Conservation (phyloP, 495 filamentous ascomycete species). For the Oidiodendron maius region DNA sequence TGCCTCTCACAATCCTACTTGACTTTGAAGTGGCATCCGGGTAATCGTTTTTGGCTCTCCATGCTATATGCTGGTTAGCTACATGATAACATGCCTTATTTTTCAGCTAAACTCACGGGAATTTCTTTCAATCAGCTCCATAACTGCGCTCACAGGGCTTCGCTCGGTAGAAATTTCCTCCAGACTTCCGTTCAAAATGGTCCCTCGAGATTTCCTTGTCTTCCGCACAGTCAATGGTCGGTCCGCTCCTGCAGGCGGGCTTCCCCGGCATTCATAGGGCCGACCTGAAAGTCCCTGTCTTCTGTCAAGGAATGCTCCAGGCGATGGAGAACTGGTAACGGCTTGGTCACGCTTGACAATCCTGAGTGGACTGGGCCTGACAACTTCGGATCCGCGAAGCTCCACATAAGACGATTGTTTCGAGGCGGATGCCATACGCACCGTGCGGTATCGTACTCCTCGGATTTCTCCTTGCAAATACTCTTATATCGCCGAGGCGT, state of each 20-base stretch:
- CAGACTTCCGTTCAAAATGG: constrained; percentile 10
- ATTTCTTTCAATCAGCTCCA: constrained; percentile 7
- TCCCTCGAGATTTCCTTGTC: constrained; percentile 10
- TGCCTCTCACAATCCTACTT: neutral
- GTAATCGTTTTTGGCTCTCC: constrained; percentile 3
- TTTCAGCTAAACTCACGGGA: constrained; percentile 6
- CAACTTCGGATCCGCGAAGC: constrained; percentile 22
- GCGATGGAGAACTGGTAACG: constrained; percentile 13
- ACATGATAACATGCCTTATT: neutral
- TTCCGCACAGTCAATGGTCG: constrained; percentile 21
- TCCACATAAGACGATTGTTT: constrained; percentile 23
- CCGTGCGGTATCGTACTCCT: neutral
- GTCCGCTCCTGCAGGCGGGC: constrained; percentile 11
- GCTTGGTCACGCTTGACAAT: constrained; percentile 24
- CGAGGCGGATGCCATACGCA: constrained; percentile 24
- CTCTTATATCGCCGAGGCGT: neutral
- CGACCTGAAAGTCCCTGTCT: constrained; percentile 15
- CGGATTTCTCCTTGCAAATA: neutral
- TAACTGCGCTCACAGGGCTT: neutral
- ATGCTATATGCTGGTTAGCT: neutral
- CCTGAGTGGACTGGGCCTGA: constrained; percentile 20
- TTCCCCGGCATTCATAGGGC: constrained; percentile 15
- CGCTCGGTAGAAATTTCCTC: neutral
- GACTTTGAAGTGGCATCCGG: constrained; percentile 18
- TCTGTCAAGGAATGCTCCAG: constrained; percentile 11